These are phyloP conservation scores for Xylaria nigripes DNA, from an alignment of 495 filamentous ascomycete species.

Conservation along the genomic window DNA sequence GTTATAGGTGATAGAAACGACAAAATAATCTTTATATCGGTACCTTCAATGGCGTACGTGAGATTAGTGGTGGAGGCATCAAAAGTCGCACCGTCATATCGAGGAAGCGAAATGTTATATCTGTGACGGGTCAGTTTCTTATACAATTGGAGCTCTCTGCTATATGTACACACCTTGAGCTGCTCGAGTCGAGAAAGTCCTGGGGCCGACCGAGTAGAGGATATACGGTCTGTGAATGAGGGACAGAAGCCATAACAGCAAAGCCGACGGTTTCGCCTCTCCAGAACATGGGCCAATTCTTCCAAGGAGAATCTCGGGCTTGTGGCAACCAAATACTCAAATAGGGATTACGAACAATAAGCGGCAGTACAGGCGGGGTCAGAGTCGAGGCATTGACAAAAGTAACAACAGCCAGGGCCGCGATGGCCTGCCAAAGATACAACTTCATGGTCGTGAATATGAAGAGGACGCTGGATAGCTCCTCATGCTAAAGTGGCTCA, in stretches of 20 bases:
- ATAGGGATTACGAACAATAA: constrained; percentile 88
- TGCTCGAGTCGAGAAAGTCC: constrained; percentile 52
- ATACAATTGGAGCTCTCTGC: not conserved
- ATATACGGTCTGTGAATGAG: constrained; percentile 63
- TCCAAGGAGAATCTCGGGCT: constrained; percentile 79
- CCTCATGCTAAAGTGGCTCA: constrained; percentile 8
- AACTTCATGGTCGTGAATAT: constrained; percentile 18
- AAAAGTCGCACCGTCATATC: constrained; percentile 71
- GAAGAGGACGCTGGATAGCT: constrained; percentile 10
- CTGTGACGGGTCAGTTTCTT: constrained; percentile 2
- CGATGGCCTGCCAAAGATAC: constrained; percentile 20
- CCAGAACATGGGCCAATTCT: constrained; percentile 91
- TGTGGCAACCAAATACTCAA: constrained; percentile 78
- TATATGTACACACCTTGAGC: constrained; percentile 34
- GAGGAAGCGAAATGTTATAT: constrained; percentile 61
- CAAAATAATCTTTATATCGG: constrained; percentile 54
- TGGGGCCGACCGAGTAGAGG: constrained; percentile 82
- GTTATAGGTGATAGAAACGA: constrained; percentile 93
- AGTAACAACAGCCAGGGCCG: constrained; percentile 31
- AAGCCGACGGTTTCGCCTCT: constrained; percentile 78
- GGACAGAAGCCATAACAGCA: constrained; percentile 67
- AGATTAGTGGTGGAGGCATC: constrained; percentile 92
- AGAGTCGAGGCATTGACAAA: constrained; percentile 40
- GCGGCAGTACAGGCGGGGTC: constrained; percentile 75
- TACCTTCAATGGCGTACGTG: constrained; percentile 61